Evolutionary conservation across 2,329 filamentous ascomycete species (phyloP), one percentile per base, ranked within the genome.

Genomic region (Cladosporium sphaerospermum): DNA sequence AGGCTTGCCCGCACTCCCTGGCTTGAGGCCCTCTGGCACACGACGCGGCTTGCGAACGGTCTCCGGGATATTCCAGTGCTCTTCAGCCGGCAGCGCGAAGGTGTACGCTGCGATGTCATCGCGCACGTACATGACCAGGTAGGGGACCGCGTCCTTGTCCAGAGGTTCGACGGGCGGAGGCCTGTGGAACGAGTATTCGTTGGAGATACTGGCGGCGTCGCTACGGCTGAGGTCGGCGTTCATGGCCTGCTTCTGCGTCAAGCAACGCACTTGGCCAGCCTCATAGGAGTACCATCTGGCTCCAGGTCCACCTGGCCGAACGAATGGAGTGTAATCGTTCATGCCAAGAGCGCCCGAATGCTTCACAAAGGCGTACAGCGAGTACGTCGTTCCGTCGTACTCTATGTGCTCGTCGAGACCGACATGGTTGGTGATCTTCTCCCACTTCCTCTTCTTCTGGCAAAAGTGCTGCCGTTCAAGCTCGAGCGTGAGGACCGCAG

Each of bases 251-350:
- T 78, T 79, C 36, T 73, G 73, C 0, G 81, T 83, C 54, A 83
- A 65, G 42, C 79, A 79, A 48, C 74, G 75, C 32, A 84, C 79
- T 52, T 67, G 68, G 43, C 73, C 75, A 57, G 62, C 59, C 32
- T 79, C 75, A 57, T 83, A 84, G 33, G 74, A 75, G 52, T 84
- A 77, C 82, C 82, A 85, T 43, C 74, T 76, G 8, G 75, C 73
- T 9, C 73, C 75, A 5, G 76, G 75, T 2, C 81, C 80, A 42
- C 73, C 73, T 1, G 82, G 82, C 31, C 81, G 75, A 45, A 85
- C 65, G 33, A 83, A 76, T n/a, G 78, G 76, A 59, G 81, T 79
- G 67, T 82, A 84, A 36, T 78, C 73, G 45, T 76, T 76, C 4
- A 80, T 83, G 16, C 77, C 77, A 13, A 83, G 75, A 41, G 75